phyloP scores from a whole-genome alignment of 202 grass and related monocot genomes.

The Digitaria exilis region DNA sequence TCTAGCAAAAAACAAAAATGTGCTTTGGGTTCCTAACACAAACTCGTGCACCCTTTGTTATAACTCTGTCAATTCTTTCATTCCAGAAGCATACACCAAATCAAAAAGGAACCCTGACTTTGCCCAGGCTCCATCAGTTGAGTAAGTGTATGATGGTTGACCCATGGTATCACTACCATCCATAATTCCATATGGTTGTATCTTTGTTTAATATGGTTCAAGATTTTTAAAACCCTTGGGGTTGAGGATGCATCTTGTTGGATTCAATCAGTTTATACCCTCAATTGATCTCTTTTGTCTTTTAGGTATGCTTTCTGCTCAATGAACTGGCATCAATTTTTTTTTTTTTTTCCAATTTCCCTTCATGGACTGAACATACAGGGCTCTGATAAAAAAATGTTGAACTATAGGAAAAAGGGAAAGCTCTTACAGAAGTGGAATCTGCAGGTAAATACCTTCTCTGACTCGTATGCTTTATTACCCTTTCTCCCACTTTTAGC shows the following conservation, averaged over 20 bases:
- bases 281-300: constrained; percentile 14
- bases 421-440: constrained; percentile 10
- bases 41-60: background rate
- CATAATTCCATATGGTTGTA: constrained; percentile 4
- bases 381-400: background rate
- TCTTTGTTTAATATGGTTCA: constrained; percentile 20
- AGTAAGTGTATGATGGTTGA: constrained; percentile 26
- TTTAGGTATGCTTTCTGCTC: background rate
- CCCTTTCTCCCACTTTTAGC: background rate
- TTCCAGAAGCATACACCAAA: background rate
- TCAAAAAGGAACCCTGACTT: constrained; percentile 8
- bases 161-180: constrained; percentile 20
- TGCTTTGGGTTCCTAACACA: constrained; percentile 1
- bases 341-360: background rate
- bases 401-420: background rate
- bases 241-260: constrained; percentile 11
- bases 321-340: background rate
- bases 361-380: background rate
- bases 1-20: constrained; percentile 22
- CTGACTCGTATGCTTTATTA: background rate
- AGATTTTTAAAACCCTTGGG: constrained; percentile 20
- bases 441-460: constrained; percentile 29
- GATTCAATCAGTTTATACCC: background rate
- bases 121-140: constrained; percentile 14
- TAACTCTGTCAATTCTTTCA: constrained; percentile 27